Conservation (phyloP, 495 filamentous ascomycete species). For the Annulohypoxylon nitens region DNA sequence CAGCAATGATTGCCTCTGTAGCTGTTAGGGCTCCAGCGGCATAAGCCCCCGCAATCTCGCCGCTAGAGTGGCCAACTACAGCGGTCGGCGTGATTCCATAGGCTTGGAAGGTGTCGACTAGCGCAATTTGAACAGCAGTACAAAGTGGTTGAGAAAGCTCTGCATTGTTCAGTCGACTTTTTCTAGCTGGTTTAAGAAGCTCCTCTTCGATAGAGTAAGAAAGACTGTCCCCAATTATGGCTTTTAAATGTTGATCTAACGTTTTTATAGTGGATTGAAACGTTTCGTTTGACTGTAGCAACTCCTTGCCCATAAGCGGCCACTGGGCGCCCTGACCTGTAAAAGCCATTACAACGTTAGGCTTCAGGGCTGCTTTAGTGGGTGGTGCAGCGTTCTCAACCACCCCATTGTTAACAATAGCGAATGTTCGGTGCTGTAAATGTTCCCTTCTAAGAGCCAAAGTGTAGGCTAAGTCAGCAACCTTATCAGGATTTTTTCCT, state of each 20-base stretch:
- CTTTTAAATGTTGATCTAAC: conserved; percentile 24
- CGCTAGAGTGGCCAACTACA: conserved; percentile 58
- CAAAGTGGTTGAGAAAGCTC: conserved; percentile 58
- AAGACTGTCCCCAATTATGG: conserved; percentile 2
- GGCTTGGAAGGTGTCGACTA: conserved; percentile 63
- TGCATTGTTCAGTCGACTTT: conserved; percentile 48
- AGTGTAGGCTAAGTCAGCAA: conserved; percentile 43
- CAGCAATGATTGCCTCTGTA: conserved; percentile 47
- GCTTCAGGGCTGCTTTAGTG: conserved; percentile 14
- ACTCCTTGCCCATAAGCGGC: conserved; percentile 47
- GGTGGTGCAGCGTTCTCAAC: conserved; percentile 22
- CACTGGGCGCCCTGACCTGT: conserved; percentile 52
- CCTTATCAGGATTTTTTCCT: conserved; percentile 21
- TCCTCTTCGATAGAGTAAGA: conserved; percentile 36
- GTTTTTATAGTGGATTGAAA: conserved; percentile 26
- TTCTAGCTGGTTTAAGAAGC: conserved; percentile 24
- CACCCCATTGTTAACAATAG: conserved; percentile 30
- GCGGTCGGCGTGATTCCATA: conserved; percentile 60
- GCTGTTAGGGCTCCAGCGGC: conserved; percentile 50
- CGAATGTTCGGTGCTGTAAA: conserved; percentile 38
- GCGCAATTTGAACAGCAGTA: conserved; percentile 60
- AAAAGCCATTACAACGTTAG: conserved; percentile 39
- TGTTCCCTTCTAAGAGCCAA: conserved; percentile 40
- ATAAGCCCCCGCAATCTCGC: conserved; percentile 61
- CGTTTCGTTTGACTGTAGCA: conserved; percentile 37